phyloP scores from a whole-genome alignment of 768 basidiomycete genomes.

The Kwoniella heveanensis region DNA sequence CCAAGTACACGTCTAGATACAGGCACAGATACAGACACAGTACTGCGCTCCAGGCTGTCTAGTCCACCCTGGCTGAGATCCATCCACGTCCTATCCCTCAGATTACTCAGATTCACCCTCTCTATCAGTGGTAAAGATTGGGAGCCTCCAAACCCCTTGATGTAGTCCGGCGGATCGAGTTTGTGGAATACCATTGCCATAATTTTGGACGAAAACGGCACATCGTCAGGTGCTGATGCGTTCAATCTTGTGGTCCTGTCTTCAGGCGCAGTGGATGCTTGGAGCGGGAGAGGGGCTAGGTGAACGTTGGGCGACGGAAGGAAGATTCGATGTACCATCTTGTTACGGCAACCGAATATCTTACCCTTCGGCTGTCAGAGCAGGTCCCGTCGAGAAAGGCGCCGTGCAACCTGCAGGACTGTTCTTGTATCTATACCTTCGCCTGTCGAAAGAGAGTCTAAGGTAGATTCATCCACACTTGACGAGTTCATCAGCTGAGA shows the following conservation, averaged over 20 bases:
- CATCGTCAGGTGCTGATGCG: too few relatives aligned
- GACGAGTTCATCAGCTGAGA: too few relatives aligned
- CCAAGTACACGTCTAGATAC: neutral
- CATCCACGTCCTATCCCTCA: constrained; percentile 5
- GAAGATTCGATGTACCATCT: neutral
- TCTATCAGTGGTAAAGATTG: neutral
- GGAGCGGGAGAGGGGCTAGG: neutral
- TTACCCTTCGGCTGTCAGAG: neutral
- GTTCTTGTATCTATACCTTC: too few relatives aligned
- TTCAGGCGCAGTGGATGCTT: neutral
- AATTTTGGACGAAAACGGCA: too few relatives aligned
- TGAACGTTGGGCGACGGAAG: neutral
- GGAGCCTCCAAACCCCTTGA: neutral
- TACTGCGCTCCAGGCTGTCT: constrained; percentile 17
- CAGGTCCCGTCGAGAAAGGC: too few relatives aligned
- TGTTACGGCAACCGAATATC: too few relatives aligned
- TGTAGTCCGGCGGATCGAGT: neutral
- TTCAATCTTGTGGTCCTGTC: neutral
- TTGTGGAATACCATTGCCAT: neutral
- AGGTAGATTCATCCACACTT: too few relatives aligned
- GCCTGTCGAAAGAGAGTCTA: too few relatives aligned
- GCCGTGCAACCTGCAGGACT: too few relatives aligned
- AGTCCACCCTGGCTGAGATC: constrained; percentile 6
- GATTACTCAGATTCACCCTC: neutral
- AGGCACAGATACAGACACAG: neutral